These are phyloP conservation scores for Picea abies DNA, from an alignment of 83 land plant genomes.

Conservation along the genomic window DNA sequence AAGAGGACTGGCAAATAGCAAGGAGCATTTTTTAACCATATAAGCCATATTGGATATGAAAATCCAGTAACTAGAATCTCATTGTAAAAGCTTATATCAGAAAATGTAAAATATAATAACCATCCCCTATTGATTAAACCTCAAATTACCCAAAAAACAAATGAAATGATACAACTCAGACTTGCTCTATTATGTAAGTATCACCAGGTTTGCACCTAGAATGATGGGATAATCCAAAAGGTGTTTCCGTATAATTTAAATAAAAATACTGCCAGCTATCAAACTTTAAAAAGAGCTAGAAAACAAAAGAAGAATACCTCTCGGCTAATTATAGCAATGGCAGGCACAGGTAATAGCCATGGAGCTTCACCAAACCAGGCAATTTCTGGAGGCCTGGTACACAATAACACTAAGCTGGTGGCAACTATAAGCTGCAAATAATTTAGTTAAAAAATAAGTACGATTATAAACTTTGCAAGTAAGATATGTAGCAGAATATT, in stretches of 20 bases:
- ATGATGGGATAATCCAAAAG: not conserved
- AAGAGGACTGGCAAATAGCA: not conserved
- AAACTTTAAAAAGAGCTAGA: not conserved
- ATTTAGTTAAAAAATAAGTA: not conserved
- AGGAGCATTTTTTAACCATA: not conserved
- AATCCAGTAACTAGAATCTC: not conserved
- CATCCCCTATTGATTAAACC: not conserved
- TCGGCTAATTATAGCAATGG: constrained; percentile 76
- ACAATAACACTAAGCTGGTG: constrained; percentile 69
- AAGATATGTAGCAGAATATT: not conserved
- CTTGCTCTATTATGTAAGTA: not conserved
- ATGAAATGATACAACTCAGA: too few relatives aligned
- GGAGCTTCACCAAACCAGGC: constrained; percentile 38
- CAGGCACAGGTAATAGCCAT: constrained; percentile 67
- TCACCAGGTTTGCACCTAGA: not conserved
- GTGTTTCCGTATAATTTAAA: not conserved
- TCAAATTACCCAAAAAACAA: too few relatives aligned
- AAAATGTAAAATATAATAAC: not conserved
- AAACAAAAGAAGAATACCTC: constrained; percentile 44
- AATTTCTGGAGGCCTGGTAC: constrained; percentile 52
- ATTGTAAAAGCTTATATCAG: not conserved
- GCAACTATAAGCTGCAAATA: constrained; percentile 81
- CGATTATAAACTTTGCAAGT: constrained; percentile 10
- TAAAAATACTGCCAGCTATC: not conserved
- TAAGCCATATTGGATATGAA: not conserved